Base-by-base conservation (phyloP, 331 rosid species). In the Prunus yedoensis region DNA sequence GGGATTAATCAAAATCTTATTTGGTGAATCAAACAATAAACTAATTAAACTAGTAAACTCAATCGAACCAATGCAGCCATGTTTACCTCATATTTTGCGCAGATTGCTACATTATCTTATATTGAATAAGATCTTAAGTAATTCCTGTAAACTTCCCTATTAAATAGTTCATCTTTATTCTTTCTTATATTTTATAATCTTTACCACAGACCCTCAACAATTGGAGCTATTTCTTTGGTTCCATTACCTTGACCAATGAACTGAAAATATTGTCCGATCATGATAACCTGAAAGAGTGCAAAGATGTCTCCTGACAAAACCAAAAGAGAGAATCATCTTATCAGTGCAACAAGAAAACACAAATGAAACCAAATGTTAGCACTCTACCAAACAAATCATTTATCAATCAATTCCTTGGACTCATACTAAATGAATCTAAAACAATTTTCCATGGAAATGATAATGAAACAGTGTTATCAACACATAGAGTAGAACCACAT, bases 201-300 rank as follows among this genome's bases (percentile, higher is more conserved):
- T 62, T 30, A 77, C 21, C 35, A 68, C 43, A 51, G 70, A 59
- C 23, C 38, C 18, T 60, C n/a, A 71, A 74, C 45, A 71, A 15
- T 28, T 15, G 45, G 74, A 65, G 25, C 27, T 46, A 62, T 49
- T 73, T 41, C 45, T 62, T 35, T 13, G 41, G 71, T 51, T 65
- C 46, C 30, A 80, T 63, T 87, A 93, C 98, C 98, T 91, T 50
- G 97, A 91, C 96, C 97, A 93, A 70, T 93, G 89, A 75, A 89
- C 94, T 45, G 98, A 91, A 82, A 89, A 93, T 75, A 91, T 81
- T 60, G 98, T 88, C 83, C 96, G 93, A 54, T 87, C 96, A 80
- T 91, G 97, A 87, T 88, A 88, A 72, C 92, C 96, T 18, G 93
- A 45, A 77, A 91, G 89, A 60, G 94, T 89, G 87, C 91, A 87